A percentile compares a stretch with the other conserved stretches of the same genome.
These are phyloP conservation scores for Penicillium sp. DNA, from an alignment of 2,329 filamentous ascomycete genomes.

Conservation along the genomic window DNA sequence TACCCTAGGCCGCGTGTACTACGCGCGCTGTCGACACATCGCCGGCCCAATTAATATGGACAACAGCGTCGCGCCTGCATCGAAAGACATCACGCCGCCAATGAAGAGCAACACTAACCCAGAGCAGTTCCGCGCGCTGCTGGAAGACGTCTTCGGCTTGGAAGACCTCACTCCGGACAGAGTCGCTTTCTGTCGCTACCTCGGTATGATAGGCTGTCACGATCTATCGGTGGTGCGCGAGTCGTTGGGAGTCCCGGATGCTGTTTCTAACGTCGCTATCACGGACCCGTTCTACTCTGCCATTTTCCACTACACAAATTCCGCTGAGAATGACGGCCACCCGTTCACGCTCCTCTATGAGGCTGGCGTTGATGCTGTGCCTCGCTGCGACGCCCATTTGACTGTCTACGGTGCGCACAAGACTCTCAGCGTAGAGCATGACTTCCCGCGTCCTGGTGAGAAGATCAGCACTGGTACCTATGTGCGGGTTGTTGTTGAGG, in stretches of 20 bases:
- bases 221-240: conserved; percentile 58
- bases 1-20: conserved; percentile 53
- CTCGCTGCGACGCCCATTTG: conserved; percentile 41
- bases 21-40: conserved; percentile 55
- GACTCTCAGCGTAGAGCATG: conserved; percentile 55
- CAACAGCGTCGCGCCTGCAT: not conserved
- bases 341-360: conserved; percentile 59
- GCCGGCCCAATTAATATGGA: conserved; percentile 49
- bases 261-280: conserved; percentile 47
- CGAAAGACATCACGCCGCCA: not conserved
- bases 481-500: conserved; percentile 47
- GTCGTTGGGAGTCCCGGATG: conserved; percentile 51
- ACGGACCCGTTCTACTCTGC: conserved; percentile 45
- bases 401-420: conserved; percentile 55
- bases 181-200: conserved; percentile 42
- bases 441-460: conserved; percentile 51
- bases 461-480: conserved; percentile 52
- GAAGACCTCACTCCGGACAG: conserved; percentile 30
- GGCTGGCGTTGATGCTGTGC: conserved; percentile 55
- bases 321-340: conserved; percentile 14
- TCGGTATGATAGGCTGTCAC: conserved; percentile 54
- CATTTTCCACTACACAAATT: conserved; percentile 35
- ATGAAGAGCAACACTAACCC: conserved; percentile 1
- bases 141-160: conserved; percentile 30
- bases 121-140: conserved; percentile 16